Conservation (phyloP, 139 green algal genomes). For the Gonium pectorale region DNA sequence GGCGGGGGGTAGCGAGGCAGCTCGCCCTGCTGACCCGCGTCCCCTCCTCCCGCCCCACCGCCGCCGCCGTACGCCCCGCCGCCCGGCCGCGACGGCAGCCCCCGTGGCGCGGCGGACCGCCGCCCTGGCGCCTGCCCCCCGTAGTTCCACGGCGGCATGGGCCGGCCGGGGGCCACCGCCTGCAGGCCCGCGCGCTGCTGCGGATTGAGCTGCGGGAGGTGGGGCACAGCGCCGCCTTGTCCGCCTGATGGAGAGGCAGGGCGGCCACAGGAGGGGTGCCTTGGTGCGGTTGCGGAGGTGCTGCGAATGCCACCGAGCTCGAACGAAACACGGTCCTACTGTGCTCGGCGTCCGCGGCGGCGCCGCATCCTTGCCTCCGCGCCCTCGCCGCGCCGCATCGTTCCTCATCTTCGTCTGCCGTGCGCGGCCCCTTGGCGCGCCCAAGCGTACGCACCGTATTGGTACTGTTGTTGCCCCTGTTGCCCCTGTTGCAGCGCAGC, state of each 20-base stretch:
- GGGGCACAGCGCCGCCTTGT: neutral
- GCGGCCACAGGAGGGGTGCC: too few relatives aligned
- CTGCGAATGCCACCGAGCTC: too few relatives aligned
- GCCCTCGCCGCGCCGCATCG: too few relatives aligned
- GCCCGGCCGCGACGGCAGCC: neutral
- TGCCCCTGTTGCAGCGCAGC: too few relatives aligned
- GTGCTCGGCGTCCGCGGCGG: too few relatives aligned
- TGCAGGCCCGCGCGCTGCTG: neutral
- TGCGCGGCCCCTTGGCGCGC: too few relatives aligned
- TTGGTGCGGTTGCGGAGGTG: too few relatives aligned
- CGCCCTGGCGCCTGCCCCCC: neutral
- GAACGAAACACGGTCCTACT: too few relatives aligned
- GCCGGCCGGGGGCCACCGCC: neutral
- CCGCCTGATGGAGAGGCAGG: neutral
- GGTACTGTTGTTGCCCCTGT: too few relatives aligned
- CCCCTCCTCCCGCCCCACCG: neutral
- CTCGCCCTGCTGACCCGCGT: neutral
- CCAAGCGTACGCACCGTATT: too few relatives aligned
- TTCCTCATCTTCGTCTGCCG: too few relatives aligned
- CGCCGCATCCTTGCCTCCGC: too few relatives aligned
- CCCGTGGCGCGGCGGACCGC: neutral
- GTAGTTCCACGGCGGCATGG: constrained; percentile 46
- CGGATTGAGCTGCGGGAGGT: constrained; percentile 24
- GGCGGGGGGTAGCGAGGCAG: constrained; percentile 25
- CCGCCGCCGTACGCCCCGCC: neutral